Percentiles rank a stretch among this genome's conserved stretches.
Evolutionary conservation across 1,284 basidiomycete species (phyloP).

Genomic region (Boletus sp.): DNA sequence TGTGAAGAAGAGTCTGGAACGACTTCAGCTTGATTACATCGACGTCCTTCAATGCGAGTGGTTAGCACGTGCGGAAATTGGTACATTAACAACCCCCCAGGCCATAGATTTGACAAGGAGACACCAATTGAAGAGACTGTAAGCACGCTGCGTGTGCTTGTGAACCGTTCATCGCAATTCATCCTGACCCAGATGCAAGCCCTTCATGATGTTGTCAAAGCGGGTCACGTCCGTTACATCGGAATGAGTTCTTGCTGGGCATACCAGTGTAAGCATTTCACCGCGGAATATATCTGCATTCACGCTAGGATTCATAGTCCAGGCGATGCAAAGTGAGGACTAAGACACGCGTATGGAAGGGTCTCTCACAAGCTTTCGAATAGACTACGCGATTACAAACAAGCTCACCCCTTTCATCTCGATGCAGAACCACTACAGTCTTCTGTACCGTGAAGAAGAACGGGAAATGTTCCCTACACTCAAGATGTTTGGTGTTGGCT

Average conservation of each 20-base stretch:
- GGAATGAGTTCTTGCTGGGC: constrained; percentile 48
- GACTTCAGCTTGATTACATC: constrained; percentile 68
- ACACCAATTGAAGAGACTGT: constrained; percentile 35
- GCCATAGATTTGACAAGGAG: constrained; percentile 31
- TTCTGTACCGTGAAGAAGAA: constrained; percentile 53
- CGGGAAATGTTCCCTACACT: constrained; percentile 53
- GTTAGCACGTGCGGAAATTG: neutral
- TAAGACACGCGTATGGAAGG: neutral
- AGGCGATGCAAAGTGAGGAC: constrained; percentile 36
- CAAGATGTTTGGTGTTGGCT: constrained; percentile 37
- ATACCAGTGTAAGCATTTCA: constrained; percentile 34
- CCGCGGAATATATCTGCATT: neutral
- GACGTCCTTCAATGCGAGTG: constrained; percentile 58
- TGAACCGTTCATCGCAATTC: neutral
- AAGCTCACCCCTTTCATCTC: constrained; percentile 51
- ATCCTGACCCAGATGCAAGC: constrained; percentile 45
- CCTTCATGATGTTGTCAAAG: constrained; percentile 53
- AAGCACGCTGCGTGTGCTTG: neutral
- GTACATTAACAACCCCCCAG: constrained; percentile 8
- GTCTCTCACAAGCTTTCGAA: constrained; percentile 3
- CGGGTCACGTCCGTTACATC: constrained; percentile 54
- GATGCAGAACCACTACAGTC: constrained; percentile 54
- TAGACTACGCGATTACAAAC: constrained; percentile 37
- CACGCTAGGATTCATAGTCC: constrained; percentile 22
- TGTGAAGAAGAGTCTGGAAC: constrained; percentile 60